Conservation (phyloP, 352 stramenopile species). For the Globisporangium middletonii region DNA sequence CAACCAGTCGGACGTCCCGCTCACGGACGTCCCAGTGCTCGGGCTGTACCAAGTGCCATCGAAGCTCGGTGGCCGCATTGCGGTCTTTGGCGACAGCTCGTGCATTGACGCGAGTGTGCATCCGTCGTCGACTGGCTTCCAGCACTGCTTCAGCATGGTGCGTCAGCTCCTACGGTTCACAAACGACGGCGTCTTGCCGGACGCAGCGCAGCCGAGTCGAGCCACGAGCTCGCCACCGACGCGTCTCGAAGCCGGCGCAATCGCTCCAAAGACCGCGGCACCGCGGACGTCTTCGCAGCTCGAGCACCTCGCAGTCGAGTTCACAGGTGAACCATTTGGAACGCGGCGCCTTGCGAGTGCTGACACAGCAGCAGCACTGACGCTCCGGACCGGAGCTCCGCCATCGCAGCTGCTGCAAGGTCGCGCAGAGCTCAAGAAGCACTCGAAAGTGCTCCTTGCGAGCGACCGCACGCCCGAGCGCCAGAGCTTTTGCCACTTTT, state of each 20-base stretch:
- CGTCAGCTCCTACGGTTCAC: conserved; percentile 49
- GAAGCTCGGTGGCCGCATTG: conserved; percentile 54
- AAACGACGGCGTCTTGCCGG: conserved; percentile 32
- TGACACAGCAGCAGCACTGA: conserved; percentile 8
- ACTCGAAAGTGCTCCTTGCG: conserved; percentile 62
- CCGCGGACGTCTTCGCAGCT: conserved; percentile 3
- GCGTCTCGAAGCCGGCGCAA: conserved; percentile 1
- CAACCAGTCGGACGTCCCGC: conserved; percentile 33
- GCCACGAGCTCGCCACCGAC: not conserved
- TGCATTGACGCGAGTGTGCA: conserved; percentile 67
- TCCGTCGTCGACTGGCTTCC: conserved; percentile 24
- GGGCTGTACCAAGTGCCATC: conserved; percentile 64
- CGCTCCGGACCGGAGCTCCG: conserved; percentile 16
- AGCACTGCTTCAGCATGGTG: conserved; percentile 63
- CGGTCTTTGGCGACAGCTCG: conserved; percentile 68
- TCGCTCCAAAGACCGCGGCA: not conserved
- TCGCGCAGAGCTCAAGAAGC: conserved; percentile 24
- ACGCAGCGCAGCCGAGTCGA: not conserved
- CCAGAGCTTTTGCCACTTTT: conserved; percentile 66
- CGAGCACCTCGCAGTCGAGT: conserved; percentile 32
- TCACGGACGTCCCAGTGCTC: conserved; percentile 43
- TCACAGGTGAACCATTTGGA: conserved; percentile 12
- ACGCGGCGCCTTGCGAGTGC: conserved; percentile 7
- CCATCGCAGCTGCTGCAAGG: conserved; percentile 11
- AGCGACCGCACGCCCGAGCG: conserved; percentile 26